These are phyloP conservation scores for Niebla homalea DNA, from an alignment of 495 filamentous ascomycete species.

Conservation along the genomic window DNA sequence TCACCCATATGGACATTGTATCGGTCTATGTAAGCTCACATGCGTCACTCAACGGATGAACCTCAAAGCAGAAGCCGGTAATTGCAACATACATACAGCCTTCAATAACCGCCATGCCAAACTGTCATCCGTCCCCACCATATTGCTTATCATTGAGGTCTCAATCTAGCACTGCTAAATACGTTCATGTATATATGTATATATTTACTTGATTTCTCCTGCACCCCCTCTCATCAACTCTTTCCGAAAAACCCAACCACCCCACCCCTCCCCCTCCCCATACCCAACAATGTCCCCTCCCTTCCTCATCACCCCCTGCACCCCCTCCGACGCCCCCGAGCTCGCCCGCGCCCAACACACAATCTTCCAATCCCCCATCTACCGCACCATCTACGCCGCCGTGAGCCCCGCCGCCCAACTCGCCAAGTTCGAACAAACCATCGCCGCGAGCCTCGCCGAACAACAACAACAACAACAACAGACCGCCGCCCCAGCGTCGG, in stretches of 20 bases:
- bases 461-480: too few relatives aligned
- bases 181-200: not conserved
- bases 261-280: not conserved
- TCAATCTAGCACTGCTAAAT: not conserved
- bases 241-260: not conserved
- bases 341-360: not conserved
- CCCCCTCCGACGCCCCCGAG: constrained; percentile 1
- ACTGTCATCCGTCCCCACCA: not conserved
- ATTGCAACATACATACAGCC: too few relatives aligned
- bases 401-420: not conserved
- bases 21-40: too few relatives aligned
- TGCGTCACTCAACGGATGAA: too few relatives aligned
- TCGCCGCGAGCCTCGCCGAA: not conserved
- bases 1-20: too few relatives aligned
- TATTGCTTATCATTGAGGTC: not conserved
- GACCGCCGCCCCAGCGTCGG: not conserved
- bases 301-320: not conserved
- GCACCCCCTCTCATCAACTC: not conserved
- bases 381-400: not conserved
- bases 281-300: not conserved
- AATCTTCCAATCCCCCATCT: not conserved
- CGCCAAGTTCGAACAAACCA: not conserved
- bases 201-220: not conserved
- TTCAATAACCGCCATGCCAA: too few relatives aligned
- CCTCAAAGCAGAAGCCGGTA: too few relatives aligned